phyloP scores from a whole-genome alignment of 345 rosid species.

The Syzygium grande region DNA sequence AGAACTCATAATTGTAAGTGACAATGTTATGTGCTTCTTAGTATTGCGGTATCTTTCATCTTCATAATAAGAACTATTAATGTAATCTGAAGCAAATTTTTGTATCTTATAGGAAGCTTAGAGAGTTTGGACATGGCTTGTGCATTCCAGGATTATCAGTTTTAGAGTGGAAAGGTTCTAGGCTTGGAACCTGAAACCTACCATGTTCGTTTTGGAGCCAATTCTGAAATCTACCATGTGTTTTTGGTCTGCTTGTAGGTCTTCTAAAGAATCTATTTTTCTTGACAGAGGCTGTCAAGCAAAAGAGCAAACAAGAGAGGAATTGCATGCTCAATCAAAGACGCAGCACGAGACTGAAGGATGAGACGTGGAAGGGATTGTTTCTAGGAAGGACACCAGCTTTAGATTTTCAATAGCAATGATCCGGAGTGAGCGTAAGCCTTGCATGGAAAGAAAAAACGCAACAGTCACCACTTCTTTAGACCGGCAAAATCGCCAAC shows the following conservation, averaged over 20 bases:
- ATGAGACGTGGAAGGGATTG: too few species aligned
- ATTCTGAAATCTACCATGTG: not conserved
- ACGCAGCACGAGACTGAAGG: too few species aligned
- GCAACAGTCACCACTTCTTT: too few species aligned
- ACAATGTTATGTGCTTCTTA: not conserved
- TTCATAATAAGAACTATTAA: not conserved
- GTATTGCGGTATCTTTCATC: not conserved
- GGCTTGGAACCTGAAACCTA: too few species aligned
- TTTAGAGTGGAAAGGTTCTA: not conserved
- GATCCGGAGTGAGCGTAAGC: too few species aligned
- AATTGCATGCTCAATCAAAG: too few species aligned
- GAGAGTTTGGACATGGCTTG: not conserved
- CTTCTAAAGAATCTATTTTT: not conserved
- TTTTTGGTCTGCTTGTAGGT: not conserved
- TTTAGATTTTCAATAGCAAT: too few species aligned
- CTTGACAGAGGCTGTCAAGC: not conserved
- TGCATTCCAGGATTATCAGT: fast-evolving
- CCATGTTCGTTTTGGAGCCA: not conserved
- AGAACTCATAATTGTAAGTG: not conserved
- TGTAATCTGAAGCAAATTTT: not conserved
- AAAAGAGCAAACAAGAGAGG: too few species aligned
- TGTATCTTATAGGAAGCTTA: not conserved
- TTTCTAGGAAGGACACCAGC: too few species aligned
- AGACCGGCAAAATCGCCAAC: too few species aligned
- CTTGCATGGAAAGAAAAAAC: too few species aligned